Base-by-base conservation (phyloP, 2,329 filamentous ascomycete genomes). In the Sporothrix variecibatus region DNA sequence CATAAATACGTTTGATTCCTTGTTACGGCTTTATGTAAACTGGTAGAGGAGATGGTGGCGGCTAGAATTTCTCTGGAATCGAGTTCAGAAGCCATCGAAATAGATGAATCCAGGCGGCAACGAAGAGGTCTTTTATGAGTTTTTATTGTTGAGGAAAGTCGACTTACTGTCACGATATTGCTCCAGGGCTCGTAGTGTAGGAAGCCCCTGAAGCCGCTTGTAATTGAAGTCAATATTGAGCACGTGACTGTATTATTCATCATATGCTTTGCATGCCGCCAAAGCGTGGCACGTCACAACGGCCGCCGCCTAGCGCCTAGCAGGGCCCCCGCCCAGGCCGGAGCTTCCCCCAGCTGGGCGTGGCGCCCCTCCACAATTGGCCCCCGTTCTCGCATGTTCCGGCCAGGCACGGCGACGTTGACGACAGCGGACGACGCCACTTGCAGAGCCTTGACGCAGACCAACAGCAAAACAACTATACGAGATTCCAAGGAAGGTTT, bases 251-350 rank as follows among this genome's bases (percentile, higher is more conserved):
- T 2, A 43, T 73, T 31, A 73, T 43, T 60, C 53, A 69, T 23
- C 72, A 23, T 5, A 6, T 23, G 15, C 28, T 51, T 26, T 38
- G 17, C 26, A 23, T 8, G 9, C 60, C 28, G 28, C 38, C 56
- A 23, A 31, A 62, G 28, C 62, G 43, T 72, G 62, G 72, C 72
- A 71, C 72, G 72, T 73, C 72, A 71, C 72, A 65, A 53, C 58
- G n/a, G 38, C 67, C 43, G 72, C 67, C 72, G 72, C 72, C 72
- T 73, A 71, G 67, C 65, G 28, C 46, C 43, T 43, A 49, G 64
- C 64, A 68, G 17, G 64, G 64, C n/a, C 64, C 62, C 23, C 64
- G 64, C 64, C 64, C 40, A 51, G 28, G 40, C 46, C 65, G 46
- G 46, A 68, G 67, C 72, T 73, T 65, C 58, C 58, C 58, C 51